A percentile compares a stretch with the other conserved stretches of the same genome.
phyloP scores from a whole-genome alignment of 108 stramenopile species.

The Nitzschia putrida region DNA sequence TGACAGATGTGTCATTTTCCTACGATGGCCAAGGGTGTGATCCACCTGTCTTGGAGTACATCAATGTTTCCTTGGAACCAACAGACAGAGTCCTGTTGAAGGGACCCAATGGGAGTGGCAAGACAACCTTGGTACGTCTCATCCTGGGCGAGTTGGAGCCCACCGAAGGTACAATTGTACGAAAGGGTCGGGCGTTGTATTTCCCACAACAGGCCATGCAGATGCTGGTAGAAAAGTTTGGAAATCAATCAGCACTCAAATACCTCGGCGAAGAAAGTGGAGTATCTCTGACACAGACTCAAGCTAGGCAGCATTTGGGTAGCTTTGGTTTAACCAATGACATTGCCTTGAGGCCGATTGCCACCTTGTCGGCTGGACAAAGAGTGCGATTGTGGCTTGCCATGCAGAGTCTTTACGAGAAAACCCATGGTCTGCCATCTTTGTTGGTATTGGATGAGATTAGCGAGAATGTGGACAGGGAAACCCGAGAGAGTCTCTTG shows the following conservation, averaged over 20 bases:
- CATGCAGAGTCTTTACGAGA: constrained; percentile 10
- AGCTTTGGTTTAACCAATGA: constrained; percentile 37
- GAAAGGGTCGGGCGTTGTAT: constrained; percentile 24
- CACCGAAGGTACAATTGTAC: constrained; percentile 30
- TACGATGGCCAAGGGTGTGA: constrained; percentile 19
- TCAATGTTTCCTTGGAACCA: constrained; percentile 37
- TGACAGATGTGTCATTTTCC: constrained; percentile 45
- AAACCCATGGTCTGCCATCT: constrained; percentile 13
- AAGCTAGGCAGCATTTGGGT: constrained; percentile 45
- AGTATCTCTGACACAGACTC: constrained; percentile 22
- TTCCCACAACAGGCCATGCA: constrained; percentile 52
- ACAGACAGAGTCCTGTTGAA: constrained; percentile 51
- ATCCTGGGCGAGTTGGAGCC: constrained; percentile 52
- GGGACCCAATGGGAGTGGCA: constrained; percentile 64
- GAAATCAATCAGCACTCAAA: constrained; percentile 25
- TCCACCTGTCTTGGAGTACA: constrained; percentile 34
- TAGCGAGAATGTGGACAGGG: constrained; percentile 54
- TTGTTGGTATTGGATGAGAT: constrained; percentile 56
- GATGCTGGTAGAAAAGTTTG: constrained; percentile 30
- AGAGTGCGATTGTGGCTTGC: constrained; percentile 59
- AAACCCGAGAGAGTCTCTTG: constrained; percentile 42
- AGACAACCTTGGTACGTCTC: constrained; percentile 51
- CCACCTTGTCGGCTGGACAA: constrained; percentile 56
- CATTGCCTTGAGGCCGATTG: constrained; percentile 38
- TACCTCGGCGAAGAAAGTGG: constrained; percentile 15